Percentiles rank a stretch among this genome's conserved stretches.
These are phyloP conservation scores for Suillus paluster DNA, from an alignment of 768 basidiomycete genomes.

Conservation along the genomic window DNA sequence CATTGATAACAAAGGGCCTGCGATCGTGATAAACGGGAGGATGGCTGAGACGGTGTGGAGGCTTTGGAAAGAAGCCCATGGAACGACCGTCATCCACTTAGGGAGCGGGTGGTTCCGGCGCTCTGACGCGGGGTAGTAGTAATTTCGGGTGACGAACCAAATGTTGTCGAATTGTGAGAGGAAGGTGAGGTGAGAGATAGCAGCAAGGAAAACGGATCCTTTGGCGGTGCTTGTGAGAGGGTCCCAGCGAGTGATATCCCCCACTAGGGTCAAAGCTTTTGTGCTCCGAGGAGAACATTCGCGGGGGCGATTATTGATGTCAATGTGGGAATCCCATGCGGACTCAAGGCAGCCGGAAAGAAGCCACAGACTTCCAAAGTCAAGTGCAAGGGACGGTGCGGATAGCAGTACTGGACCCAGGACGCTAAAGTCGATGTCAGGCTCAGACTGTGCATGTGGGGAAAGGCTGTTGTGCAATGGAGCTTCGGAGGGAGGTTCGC, in stretches of 20 bases:
- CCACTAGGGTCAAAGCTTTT: constrained; percentile 32
- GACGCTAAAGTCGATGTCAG: constrained; percentile 28
- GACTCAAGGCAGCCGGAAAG: constrained; percentile 36
- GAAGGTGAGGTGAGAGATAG: constrained; percentile 43
- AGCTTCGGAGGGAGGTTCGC: constrained; percentile 17
- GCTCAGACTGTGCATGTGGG: constrained; percentile 10
- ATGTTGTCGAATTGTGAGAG: constrained; percentile 18
- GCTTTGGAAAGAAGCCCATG: constrained; percentile 35
- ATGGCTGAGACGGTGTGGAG: constrained; percentile 15
- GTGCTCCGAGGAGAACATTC: constrained; percentile 16
- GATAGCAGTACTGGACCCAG: constrained; percentile 10
- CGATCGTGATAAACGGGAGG: too few species aligned
- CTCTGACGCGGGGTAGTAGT: too few species aligned
- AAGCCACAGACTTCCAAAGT: constrained; percentile 35
- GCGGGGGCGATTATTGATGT: too few species aligned
- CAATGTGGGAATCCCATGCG: constrained; percentile 5
- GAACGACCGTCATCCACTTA: constrained; percentile 19
- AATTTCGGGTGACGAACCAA: too few species aligned
- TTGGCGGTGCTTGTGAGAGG: constrained; percentile 28
- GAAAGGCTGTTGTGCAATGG: constrained; percentile 12
- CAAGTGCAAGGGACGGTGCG: constrained; percentile 32
- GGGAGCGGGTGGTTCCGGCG: neutral
- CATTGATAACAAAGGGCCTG: too few species aligned
- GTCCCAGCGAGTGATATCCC: constrained; percentile 42
- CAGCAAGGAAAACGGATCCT: constrained; percentile 37